Evolutionary conservation across 192 early-diverging fungal species (phyloP).

Genomic region (Borealophlyctis nickersoniae): DNA sequence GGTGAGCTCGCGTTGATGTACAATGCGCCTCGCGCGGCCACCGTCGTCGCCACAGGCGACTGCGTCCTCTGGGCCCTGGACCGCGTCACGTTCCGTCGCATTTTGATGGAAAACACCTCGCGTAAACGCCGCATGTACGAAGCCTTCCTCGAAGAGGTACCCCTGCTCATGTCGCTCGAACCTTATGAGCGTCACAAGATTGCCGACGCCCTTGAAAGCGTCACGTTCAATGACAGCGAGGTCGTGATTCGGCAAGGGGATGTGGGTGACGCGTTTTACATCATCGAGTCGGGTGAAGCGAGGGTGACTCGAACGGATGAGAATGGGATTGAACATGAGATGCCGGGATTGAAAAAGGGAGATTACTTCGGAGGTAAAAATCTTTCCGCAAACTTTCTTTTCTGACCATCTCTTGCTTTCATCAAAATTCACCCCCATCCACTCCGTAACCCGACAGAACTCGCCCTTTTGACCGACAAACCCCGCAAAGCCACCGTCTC

Average conservation of each 20-base stretch:
- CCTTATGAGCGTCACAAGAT: slow-evolving; percentile 98
- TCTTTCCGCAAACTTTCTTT: neutral
- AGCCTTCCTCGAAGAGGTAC: slow-evolving; percentile 89
- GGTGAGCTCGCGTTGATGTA: slow-evolving; percentile 99
- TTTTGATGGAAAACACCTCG: slow-evolving; percentile 97
- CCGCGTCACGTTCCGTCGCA: slow-evolving; percentile 93
- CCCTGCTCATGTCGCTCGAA: slow-evolving; percentile 81
- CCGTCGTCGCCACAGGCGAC: slow-evolving; percentile 81
- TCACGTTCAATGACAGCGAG: slow-evolving; percentile 79
- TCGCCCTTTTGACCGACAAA: slow-evolving; percentile 92
- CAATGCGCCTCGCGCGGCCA: slow-evolving; percentile 96
- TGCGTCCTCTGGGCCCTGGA: slow-evolving; percentile 94
- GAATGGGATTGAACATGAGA: slow-evolving; percentile 69
- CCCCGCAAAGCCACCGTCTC: slow-evolving; percentile 87
- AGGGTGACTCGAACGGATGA: slow-evolving; percentile 75
- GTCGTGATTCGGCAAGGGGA: slow-evolving; percentile 90
- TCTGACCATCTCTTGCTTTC: neutral
- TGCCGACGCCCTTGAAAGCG: slow-evolving; percentile 94
- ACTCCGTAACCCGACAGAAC: slow-evolving; percentile 55
- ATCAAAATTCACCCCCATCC: neutral
- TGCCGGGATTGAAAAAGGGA: slow-evolving; percentile 65
- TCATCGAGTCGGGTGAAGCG: slow-evolving; percentile 91
- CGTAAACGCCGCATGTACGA: slow-evolving; percentile 96
- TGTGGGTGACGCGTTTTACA: slow-evolving; percentile 88
- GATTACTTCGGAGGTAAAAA: slow-evolving; percentile 92